Evolutionary conservation across 441 rosid genomes (phyloP).

Genomic region (Codiaeum variegatum): DNA sequence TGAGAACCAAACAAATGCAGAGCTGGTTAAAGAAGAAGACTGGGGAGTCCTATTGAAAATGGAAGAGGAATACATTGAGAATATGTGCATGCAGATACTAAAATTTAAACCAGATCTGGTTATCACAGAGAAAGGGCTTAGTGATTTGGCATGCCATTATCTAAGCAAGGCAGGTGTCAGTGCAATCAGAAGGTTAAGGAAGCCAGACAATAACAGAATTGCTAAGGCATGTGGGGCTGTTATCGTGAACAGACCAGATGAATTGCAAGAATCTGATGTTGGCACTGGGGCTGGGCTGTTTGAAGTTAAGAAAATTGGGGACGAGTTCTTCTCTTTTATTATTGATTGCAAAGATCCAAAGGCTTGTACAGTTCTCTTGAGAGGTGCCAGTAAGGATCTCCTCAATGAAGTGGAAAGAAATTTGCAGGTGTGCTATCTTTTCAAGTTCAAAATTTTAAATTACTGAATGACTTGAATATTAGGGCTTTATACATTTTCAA

Average conservation of each 20-base stretch:
- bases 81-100: constrained; percentile 70
- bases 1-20: constrained; percentile 94
- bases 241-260: constrained; percentile 88
- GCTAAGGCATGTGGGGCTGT: constrained; percentile 97
- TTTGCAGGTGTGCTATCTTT: constrained; percentile 55
- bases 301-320: constrained; percentile 90
- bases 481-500: not conserved
- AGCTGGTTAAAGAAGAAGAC: constrained; percentile 86
- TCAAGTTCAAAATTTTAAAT: not conserved
- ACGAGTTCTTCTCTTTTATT: constrained; percentile 79
- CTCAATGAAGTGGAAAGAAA: constrained; percentile 93
- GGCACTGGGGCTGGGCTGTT: constrained; percentile 90
- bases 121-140: constrained; percentile 88
- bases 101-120: constrained; percentile 90
- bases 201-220: constrained; percentile 84
- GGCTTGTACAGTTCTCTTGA: constrained; percentile 81
- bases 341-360: constrained; percentile 91
- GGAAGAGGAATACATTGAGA: constrained; percentile 91
- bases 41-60: constrained; percentile 81
- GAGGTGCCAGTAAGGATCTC: constrained; percentile 96
- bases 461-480: not conserved
- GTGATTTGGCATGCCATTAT: constrained; percentile 93
- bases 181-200: constrained; percentile 90
- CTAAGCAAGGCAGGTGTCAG: constrained; percentile 91
- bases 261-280: constrained; percentile 90